Percentiles rank a stretch among this genome's conserved stretches.
Conservation (phyloP, 2,329 filamentous ascomycete species). For the Fusarium sp. region DNA sequence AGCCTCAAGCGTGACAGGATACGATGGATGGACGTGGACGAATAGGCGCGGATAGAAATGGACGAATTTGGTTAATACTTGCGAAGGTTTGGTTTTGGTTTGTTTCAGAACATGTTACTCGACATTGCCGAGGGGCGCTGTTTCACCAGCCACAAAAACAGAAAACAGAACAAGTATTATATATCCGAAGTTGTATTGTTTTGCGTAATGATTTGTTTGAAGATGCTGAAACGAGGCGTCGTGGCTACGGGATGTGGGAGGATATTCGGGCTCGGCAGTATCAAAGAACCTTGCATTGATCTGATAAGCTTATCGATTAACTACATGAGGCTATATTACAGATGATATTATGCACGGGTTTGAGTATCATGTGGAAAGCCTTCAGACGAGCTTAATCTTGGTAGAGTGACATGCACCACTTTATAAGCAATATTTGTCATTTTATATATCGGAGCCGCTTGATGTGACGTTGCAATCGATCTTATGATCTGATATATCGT, state of each 20-base stretch:
- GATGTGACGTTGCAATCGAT: neutral
- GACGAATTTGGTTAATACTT: neutral
- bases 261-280: neutral
- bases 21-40: neutral
- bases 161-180: neutral
- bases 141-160: constrained; percentile 11
- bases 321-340: neutral
- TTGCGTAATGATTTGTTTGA: neutral
- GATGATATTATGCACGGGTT: neutral
- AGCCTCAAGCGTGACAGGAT: neutral
- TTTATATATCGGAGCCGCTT: neutral
- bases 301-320: constrained; percentile 5
- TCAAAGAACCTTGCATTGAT: neutral
- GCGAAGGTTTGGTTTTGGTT: neutral
- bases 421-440: neutral
- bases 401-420: neutral
- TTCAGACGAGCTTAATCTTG: neutral
- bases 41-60: neutral
- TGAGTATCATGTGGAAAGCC: neutral
- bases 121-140: neutral
- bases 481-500: neutral
- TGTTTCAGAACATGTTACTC: constrained; percentile 15
- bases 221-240: constrained; percentile 1
- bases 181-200: neutral
- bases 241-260: constrained; percentile 13